Conservation (phyloP, 495 filamentous ascomycete species). For the Penicillium angulare region DNA sequence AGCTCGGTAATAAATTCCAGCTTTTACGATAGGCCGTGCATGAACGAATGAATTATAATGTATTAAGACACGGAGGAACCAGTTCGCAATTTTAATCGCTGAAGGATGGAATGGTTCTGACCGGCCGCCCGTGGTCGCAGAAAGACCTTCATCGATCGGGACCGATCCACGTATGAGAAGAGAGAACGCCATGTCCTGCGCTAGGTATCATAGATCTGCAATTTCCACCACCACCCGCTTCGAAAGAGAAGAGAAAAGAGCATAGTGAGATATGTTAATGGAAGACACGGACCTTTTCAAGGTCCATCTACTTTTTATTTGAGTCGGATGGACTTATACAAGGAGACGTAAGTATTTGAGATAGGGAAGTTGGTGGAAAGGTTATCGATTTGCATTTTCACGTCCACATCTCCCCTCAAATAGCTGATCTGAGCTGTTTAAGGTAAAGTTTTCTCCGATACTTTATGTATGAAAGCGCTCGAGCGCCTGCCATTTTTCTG, state of each 20-base stretch:
- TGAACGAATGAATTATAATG: neutral
- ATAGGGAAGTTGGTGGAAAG: too few relatives aligned
- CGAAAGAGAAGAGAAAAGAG: too few relatives aligned
- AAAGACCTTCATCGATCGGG: conserved; percentile 3
- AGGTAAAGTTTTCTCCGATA: conserved; percentile 7
- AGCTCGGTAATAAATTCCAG: neutral
- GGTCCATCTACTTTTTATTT: neutral
- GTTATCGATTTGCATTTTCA: too few relatives aligned
- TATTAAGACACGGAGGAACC: neutral
- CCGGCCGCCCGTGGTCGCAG: conserved; percentile 3
- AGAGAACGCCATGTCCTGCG: neutral
- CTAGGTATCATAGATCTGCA: neutral
- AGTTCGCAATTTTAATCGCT: neutral
- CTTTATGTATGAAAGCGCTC: conserved; percentile 3
- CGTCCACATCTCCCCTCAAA: neutral
- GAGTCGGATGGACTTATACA: too few relatives aligned
- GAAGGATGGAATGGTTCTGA: neutral
- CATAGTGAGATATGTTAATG: neutral
- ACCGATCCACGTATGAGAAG: conserved; percentile 13
- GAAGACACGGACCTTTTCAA: neutral
- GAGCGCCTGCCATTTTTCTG: neutral
- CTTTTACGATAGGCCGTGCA: neutral
- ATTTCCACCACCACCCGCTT: neutral
- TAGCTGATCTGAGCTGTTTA: neutral
- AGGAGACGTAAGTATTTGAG: too few relatives aligned